Evolutionary conservation across 345 rosid species (phyloP).

Genomic region (Turnera subulata): DNA sequence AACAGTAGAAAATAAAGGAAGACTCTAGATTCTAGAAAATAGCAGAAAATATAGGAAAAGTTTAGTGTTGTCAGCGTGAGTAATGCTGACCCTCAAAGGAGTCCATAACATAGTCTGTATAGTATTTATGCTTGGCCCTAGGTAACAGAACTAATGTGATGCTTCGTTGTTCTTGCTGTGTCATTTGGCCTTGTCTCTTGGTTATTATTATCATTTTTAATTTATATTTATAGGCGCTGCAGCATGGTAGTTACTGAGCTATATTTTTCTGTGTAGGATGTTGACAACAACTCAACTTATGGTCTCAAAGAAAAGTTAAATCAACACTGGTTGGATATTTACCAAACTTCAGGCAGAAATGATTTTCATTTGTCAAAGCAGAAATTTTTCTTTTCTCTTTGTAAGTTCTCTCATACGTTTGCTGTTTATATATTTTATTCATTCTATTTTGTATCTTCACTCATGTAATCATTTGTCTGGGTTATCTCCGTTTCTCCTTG

Average conservation of each 20-base stretch:
- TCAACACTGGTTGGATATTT: constrained; percentile 70
- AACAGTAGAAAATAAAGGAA: too few species aligned
- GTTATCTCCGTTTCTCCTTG: not conserved
- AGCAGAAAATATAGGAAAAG: too few species aligned
- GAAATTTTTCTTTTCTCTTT: constrained; percentile 69
- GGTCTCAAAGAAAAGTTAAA: constrained; percentile 69
- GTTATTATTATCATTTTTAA: not conserved
- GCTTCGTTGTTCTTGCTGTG: too few species aligned
- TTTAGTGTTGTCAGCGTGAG: too few species aligned
- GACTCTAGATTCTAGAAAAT: too few species aligned
- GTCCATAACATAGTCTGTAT: too few species aligned
- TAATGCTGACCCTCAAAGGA: too few species aligned
- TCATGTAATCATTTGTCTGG: constrained; percentile 2
- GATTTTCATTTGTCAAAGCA: constrained; percentile 66
- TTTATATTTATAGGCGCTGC: not conserved
- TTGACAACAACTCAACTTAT: constrained; percentile 29
- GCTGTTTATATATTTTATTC: constrained; percentile 1
- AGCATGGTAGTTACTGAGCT: not conserved
- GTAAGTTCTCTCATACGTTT: constrained; percentile 40
- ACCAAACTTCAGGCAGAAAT: constrained; percentile 51
- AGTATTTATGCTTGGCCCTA: too few species aligned
- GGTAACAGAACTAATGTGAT: too few species aligned
- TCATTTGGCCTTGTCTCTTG: too few species aligned
- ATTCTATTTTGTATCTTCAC: constrained; percentile 1
- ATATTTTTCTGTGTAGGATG: constrained; percentile 39